Evolutionary conservation across 2,329 filamentous ascomycete genomes (phyloP).

Genomic region (Arthrobotrys entomopaga): DNA sequence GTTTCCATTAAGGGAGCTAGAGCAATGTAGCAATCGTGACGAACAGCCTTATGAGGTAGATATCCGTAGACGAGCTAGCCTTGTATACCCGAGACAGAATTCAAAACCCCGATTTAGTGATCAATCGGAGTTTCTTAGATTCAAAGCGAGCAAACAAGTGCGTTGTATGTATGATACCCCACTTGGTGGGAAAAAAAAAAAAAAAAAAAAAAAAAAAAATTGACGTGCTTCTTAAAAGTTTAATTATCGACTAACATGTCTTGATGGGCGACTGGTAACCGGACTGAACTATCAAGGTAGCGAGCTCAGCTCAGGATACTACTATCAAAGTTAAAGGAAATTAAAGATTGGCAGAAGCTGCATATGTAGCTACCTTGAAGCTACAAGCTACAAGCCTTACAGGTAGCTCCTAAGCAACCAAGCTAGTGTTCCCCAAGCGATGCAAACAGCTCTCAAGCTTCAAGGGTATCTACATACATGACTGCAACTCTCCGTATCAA

Average conservation of each 20-base stretch:
- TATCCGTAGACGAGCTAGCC: constrained; percentile 2
- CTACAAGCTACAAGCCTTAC: not conserved
- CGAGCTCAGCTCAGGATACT: no score
- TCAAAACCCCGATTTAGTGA: not conserved
- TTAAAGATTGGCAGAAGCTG: not conserved
- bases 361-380: no score
- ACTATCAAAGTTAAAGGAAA: no score
- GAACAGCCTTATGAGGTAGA: constrained; percentile 11
- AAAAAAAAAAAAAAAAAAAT: no score
- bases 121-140: constrained; percentile 24
- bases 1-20: no score
- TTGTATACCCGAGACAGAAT: constrained; percentile 40
- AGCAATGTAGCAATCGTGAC: not conserved
- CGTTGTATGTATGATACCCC: no score
- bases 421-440: no score
- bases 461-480: constrained; percentile 31
- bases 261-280: not conserved
- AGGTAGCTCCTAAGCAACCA: no score
- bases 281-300: constrained; percentile 2
- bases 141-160: constrained; percentile 3
- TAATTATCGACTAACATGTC: constrained; percentile 8
- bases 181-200: no score
- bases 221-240: constrained; percentile 14
- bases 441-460: constrained; percentile 39
- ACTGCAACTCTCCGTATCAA: not conserved